phyloP scores from a whole-genome alignment of 2,329 filamentous ascomycete genomes.

The Xylaria sp. region DNA sequence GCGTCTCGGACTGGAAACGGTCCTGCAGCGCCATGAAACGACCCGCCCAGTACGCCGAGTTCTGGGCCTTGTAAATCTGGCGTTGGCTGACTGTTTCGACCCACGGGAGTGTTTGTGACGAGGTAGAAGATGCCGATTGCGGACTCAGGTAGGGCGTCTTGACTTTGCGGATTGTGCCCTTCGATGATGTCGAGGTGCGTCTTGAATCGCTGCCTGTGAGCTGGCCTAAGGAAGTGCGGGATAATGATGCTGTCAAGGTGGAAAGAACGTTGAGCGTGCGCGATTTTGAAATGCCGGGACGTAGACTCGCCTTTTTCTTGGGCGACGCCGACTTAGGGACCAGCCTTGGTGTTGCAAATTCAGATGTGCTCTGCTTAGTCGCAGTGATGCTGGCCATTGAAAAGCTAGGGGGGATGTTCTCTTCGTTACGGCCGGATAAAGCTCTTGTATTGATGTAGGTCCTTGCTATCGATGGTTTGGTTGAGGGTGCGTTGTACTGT shows the following conservation, averaged over 20 bases:
- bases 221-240: slow-evolving; percentile 48
- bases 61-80: slow-evolving; percentile 55
- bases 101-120: slow-evolving; percentile 23
- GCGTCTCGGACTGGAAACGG: slow-evolving; percentile 58
- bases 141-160: slow-evolving; percentile 19
- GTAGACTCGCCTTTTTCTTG: slow-evolving; percentile 33
- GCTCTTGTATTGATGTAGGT: slow-evolving; percentile 32
- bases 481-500: slow-evolving; percentile 23
- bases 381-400: slow-evolving; percentile 27
- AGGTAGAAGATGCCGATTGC: slow-evolving; percentile 23
- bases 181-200: slow-evolving; percentile 52
- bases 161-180: slow-evolving; percentile 23
- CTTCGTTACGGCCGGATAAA: slow-evolving; percentile 30
- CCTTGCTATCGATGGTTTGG: slow-evolving; percentile 33
- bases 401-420: slow-evolving; percentile 44
- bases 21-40: slow-evolving; percentile 68
- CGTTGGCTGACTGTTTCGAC: slow-evolving; percentile 36
- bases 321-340: slow-evolving; percentile 15
- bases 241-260: slow-evolving; percentile 58
- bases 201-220: slow-evolving; percentile 56
- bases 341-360: slow-evolving; percentile 23
- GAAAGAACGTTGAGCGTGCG: slow-evolving; percentile 58
- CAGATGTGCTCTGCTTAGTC: slow-evolving; percentile 36
- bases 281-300: slow-evolving; percentile 54
- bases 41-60: slow-evolving; percentile 69